These are phyloP conservation scores for Lotmaria passim DNA, from an alignment of 208 protist species.

Conservation along the genomic window DNA sequence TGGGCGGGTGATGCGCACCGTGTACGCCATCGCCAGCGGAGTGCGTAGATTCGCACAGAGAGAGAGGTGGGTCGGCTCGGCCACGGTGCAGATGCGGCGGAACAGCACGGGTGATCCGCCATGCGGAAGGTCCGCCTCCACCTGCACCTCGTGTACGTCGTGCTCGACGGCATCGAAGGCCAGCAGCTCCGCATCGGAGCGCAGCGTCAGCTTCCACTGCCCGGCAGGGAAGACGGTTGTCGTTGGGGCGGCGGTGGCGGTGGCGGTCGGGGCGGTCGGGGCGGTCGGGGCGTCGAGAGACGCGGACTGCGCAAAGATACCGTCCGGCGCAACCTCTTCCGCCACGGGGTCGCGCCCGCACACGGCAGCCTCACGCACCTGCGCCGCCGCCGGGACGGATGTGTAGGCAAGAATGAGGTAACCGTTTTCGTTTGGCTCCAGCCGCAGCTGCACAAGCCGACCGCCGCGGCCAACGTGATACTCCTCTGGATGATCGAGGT, in stretches of 20 bases:
- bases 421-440: constrained; percentile 78
- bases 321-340: too few species aligned
- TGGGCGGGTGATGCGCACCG: constrained; percentile 41
- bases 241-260: background rate
- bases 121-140: constrained; percentile 51
- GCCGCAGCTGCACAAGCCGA: constrained; percentile 46
- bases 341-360: background rate
- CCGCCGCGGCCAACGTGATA: constrained; percentile 46
- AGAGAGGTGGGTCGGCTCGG: constrained; percentile 64
- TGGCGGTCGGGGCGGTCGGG: background rate
- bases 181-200: constrained; percentile 57
- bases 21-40: constrained; percentile 54
- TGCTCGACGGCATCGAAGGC: constrained; percentile 56
- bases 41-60: constrained; percentile 47
- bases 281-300: too few species aligned
- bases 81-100: constrained; percentile 55
- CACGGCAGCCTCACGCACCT: background rate
- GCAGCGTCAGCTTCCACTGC: constrained; percentile 69
- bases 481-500: constrained; percentile 65
- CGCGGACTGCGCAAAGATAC: too few species aligned
- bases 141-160: constrained; percentile 39
- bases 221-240: constrained; percentile 37
- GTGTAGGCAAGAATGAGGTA: constrained; percentile 84
- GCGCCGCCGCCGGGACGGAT: constrained; percentile 24
- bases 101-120: constrained; percentile 67